phyloP scores from a whole-genome alignment of 192 early-diverging fungal genomes.

The Allomyces arbusculus region DNA sequence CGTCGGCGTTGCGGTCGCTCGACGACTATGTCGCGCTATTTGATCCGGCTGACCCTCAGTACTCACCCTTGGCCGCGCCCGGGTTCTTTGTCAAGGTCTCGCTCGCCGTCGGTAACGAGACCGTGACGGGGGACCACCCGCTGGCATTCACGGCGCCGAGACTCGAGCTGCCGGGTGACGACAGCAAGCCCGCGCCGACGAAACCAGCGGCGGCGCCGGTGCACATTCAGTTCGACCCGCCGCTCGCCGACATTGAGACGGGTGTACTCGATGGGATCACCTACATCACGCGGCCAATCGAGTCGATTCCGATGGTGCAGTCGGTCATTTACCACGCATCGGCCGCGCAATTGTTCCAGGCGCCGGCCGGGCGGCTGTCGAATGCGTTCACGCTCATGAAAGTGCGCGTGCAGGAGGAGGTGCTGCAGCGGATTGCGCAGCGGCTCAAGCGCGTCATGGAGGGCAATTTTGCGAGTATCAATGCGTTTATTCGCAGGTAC shows the following conservation, averaged over 20 bases:
- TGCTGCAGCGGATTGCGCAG: slow-evolving; percentile 11
- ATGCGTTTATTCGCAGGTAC: slow-evolving; percentile 15
- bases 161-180: slow-evolving; percentile 12
- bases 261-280: slow-evolving; percentile 22
- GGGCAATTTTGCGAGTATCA: no score
- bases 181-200: slow-evolving; percentile 14
- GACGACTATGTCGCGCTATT: slow-evolving; percentile 21
- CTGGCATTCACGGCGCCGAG: slow-evolving; percentile 5
- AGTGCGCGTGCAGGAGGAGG: slow-evolving; percentile 13
- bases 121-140: neutral
- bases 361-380: slow-evolving; percentile 4
- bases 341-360: neutral
- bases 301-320: slow-evolving; percentile 23
- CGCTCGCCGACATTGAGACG: slow-evolving; percentile 24
- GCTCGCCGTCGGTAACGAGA: neutral
- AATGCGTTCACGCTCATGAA: slow-evolving; percentile 5
- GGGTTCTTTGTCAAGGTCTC: slow-evolving; percentile 3
- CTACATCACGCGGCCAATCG: slow-evolving; percentile 22
- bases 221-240: slow-evolving; percentile 28
- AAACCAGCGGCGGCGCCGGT: slow-evolving; percentile 10
- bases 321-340: slow-evolving; percentile 9
- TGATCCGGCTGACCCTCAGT: slow-evolving; percentile 6
- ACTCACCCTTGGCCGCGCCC: slow-evolving; percentile 3
- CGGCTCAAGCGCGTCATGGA: slow-evolving; percentile 19
- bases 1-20: slow-evolving; percentile 16